Percentiles rank a stretch among this genome's conserved stretches.
These are phyloP conservation scores for Nakazawaea sp. DNA, from an alignment of 805 yeast species.

Conservation along the genomic window DNA sequence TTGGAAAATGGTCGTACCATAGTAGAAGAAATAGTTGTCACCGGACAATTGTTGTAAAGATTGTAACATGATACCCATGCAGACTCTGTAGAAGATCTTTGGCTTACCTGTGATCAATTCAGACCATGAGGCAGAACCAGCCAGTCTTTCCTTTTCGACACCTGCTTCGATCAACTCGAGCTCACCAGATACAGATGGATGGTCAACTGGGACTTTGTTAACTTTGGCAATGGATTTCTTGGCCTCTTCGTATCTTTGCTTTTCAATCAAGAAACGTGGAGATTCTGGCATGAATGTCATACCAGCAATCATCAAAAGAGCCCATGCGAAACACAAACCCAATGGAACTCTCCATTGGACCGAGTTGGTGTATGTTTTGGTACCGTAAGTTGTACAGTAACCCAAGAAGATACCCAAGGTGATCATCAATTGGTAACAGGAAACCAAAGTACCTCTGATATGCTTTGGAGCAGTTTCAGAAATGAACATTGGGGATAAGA, in stretches of 20 bases:
- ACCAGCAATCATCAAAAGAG: constrained; percentile 39
- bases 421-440: constrained; percentile 63
- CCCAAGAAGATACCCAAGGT: constrained; percentile 69
- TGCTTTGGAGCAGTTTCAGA: constrained; percentile 67
- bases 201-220: constrained; percentile 50
- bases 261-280: constrained; percentile 54
- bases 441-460: constrained; percentile 65
- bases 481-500: constrained; percentile 51
- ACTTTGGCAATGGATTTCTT: constrained; percentile 46
- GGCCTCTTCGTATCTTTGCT: constrained; percentile 45
- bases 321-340: constrained; percentile 44
- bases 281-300: constrained; percentile 63
- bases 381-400: constrained; percentile 60
- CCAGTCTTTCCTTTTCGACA: constrained; percentile 52
- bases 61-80: constrained; percentile 55
- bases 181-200: constrained; percentile 48
- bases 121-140: constrained; percentile 61
- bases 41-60: constrained; percentile 58
- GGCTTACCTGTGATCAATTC: constrained; percentile 62
- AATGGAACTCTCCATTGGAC: constrained; percentile 67
- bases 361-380: constrained; percentile 42
- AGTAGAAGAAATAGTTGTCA: constrained; percentile 59
- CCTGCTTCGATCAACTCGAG: constrained; percentile 49
- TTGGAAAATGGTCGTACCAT: constrained; percentile 53
- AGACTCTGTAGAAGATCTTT: constrained; percentile 45